Conservation (phyloP, 192 early-diverging fungal species). For the Mortierella claussenii region DNA sequence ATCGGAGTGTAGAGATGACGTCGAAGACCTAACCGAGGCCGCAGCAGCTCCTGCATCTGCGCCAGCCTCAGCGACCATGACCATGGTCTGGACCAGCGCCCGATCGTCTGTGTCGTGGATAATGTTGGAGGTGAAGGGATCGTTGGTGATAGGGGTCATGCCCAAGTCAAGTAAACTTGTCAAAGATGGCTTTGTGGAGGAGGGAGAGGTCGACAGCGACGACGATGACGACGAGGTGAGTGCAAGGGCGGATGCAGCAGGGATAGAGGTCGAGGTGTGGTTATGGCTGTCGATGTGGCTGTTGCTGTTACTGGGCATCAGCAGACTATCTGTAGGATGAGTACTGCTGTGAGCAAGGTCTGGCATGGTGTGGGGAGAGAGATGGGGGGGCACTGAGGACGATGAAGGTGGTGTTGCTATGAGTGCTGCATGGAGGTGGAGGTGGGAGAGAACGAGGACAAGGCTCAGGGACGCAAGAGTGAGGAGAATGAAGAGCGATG, state of each 20-base stretch:
- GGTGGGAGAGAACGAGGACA: not conserved
- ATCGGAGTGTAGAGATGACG: conserved; percentile 6
- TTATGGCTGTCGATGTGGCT: not conserved
- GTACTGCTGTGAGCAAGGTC: no score
- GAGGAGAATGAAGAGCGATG: not conserved
- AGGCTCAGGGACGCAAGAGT: no score
- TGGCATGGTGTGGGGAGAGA: no score
- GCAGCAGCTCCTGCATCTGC: conserved; percentile 27
- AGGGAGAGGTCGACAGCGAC: no score
- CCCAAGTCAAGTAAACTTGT: not conserved
- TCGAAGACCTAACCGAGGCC: conserved; percentile 13
- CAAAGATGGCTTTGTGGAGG: not conserved
- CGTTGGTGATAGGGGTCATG: conserved; percentile 12
- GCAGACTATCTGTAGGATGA: no score
- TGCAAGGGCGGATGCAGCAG: not conserved
- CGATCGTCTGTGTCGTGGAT: conserved; percentile 18
- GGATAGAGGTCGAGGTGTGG: not conserved
- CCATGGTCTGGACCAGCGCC: conserved; percentile 18
- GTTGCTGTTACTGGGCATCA: not conserved
- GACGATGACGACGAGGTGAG: no score
- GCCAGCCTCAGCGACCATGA: conserved; percentile 22
- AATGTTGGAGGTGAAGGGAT: conserved; percentile 21
- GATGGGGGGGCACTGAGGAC: no score
- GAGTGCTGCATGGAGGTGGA: not conserved
- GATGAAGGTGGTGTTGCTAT: no score